A percentile compares a stretch with the other conserved stretches of the same genome.
Conservation (phyloP, 331 rosid genomes). For the Arachis monticola region DNA sequence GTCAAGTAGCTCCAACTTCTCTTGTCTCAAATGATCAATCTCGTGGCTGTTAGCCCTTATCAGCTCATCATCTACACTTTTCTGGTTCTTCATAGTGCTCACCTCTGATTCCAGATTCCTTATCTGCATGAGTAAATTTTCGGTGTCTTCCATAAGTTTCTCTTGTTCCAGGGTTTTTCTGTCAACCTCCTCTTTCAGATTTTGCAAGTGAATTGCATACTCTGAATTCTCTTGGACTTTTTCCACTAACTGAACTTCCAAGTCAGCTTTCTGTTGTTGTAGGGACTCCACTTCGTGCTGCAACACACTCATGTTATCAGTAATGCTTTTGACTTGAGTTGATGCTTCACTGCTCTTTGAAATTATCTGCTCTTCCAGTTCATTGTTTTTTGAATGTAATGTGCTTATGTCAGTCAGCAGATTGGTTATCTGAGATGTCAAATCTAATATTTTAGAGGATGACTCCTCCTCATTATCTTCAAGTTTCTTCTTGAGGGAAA, state of each 20-base stretch:
- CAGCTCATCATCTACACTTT: conserved; percentile 57
- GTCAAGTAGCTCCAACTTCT: conserved; percentile 52
- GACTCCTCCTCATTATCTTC: conserved; percentile 57
- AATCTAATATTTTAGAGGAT: conserved; percentile 54
- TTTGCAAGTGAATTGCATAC: conserved; percentile 55
- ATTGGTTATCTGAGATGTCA: conserved; percentile 60
- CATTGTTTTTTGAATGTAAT: conserved; percentile 55
- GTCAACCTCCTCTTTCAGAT: conserved; percentile 61
- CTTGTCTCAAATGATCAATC: conserved; percentile 51
- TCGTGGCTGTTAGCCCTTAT: conserved; percentile 48
- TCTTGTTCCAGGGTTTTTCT: conserved; percentile 53
- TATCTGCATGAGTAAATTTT: conserved; percentile 50
- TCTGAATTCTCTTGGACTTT: conserved; percentile 55
- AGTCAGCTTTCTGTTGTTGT: conserved; percentile 52
- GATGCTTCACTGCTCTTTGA: conserved; percentile 63
- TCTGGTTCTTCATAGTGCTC: conserved; percentile 41
- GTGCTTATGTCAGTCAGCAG: conserved; percentile 51
- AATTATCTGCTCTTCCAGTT: conserved; percentile 60
- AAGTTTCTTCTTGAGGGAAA: conserved; percentile 51
- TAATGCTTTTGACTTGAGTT: conserved; percentile 53
- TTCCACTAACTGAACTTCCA: conserved; percentile 61
- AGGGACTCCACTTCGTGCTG: conserved; percentile 64
- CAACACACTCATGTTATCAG: conserved; percentile 58
- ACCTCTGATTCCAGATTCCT: conserved; percentile 54
- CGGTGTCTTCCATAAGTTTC: conserved; percentile 58